Evolutionary conservation across 192 early-diverging fungal genomes (phyloP), one percentile per base, ranked within the genome.

Genomic region (Paraglomus occultum): DNA sequence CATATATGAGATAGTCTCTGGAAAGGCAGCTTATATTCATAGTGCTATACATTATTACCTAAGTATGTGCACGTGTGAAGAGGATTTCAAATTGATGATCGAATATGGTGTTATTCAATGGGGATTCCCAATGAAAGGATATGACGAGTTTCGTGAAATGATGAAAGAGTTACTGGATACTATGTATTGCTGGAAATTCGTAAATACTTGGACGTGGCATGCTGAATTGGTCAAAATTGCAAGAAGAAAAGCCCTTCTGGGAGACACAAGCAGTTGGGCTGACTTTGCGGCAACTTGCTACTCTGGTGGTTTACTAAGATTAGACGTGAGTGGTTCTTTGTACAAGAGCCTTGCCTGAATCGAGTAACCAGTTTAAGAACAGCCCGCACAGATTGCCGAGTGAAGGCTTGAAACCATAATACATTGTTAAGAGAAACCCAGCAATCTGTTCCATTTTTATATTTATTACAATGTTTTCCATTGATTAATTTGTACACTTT

Each of bases 131-230:
- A 48, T 64, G 20, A 31, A 64, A 64, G 62, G 62, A 6, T 64
- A 64, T 48, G 5, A 15, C 6, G 6, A 5, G 10, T 64, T 64
- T 48, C 18, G 62, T 23, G 47, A 64, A 64, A 46, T 12, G 46
- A 64, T 64, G 62, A 47, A 50, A 5, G 62, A 64, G 8, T 14
- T 64, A 10, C n/a, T 64, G 20, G 47, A 49, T 14, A 7, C 39
- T 64, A 64, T 64, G 62, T 64, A 48, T 64, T 64, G 62, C 38
- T 64, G 62, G 62, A 64, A 64, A 64, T 64, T 64, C 49, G 23
- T 31, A 8, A 64, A 64, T 12, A 49, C 62, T 22, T 45, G 43
- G 42, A 48, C 43, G 6, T 64, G 62, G 62, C 62, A 64, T 23
- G 49, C 62, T 18, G 62, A 64, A 14, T 11, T 64, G 62, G 62